Percentiles rank a stretch among this genome's conserved stretches.
phyloP scores from a whole-genome alignment of 495 filamentous ascomycete species.

The Talaromyces thailandensis region DNA sequence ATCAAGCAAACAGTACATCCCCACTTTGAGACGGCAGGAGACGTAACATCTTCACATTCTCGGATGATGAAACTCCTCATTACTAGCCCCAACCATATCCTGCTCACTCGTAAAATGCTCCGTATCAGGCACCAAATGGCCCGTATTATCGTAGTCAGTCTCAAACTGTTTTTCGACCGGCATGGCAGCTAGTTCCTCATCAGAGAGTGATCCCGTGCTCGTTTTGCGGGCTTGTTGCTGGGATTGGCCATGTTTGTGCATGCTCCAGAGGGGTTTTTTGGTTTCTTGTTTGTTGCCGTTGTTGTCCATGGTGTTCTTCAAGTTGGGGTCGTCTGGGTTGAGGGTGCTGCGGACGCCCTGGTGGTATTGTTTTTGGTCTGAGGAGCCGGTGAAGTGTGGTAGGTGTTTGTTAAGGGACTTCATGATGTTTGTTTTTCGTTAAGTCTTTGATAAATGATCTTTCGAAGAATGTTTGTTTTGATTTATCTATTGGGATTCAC shows the following conservation, averaged over 20 bases:
- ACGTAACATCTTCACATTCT: background rate
- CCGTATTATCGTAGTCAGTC: slow-evolving; percentile 4
- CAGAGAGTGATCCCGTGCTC: background rate
- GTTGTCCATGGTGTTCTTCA: background rate
- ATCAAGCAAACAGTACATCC: background rate
- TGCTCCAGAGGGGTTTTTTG: background rate
- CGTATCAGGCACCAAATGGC: slow-evolving; percentile 4
- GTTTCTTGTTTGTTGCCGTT: background rate
- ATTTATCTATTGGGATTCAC: background rate
- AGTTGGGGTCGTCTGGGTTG: background rate
- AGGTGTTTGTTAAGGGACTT: background rate
- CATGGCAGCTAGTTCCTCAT: background rate
- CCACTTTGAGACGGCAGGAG: background rate
- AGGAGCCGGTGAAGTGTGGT: background rate
- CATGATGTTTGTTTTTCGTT: background rate
- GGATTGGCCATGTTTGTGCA: background rate
- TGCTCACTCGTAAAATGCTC: slow-evolving; percentile 4
- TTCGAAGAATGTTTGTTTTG: background rate
- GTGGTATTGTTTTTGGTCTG: slow-evolving; percentile 1
- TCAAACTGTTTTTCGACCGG: slow-evolving; percentile 7
- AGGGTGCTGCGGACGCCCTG: background rate
- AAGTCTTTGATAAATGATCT: background rate
- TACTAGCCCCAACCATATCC: slow-evolving; percentile 6
- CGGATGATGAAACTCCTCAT: slow-evolving; percentile 1
- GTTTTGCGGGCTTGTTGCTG: background rate